Percentiles rank a stretch among this genome's conserved stretches.
These are phyloP conservation scores for Lepiota venenata DNA, from an alignment of 768 basidiomycete species.

Conservation along the genomic window DNA sequence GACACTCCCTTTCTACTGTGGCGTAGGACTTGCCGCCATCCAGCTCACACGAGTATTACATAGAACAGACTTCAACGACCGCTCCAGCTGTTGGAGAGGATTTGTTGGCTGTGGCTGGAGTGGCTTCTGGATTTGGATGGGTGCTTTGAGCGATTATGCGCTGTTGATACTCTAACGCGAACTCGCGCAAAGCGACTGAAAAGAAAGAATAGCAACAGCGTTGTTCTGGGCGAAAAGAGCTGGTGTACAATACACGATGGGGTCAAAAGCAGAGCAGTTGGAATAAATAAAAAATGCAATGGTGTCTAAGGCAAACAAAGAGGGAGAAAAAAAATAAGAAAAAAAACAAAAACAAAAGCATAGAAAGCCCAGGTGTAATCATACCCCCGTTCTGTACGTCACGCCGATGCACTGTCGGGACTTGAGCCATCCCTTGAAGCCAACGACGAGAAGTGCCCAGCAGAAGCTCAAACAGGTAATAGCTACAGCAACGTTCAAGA, in stretches of 20 bases:
- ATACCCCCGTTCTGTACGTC: conserved; percentile 26
- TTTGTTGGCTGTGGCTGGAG: conserved; percentile 88
- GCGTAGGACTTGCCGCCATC: conserved; percentile 64
- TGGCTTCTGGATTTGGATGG: conserved; percentile 87
- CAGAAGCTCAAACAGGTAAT: conserved; percentile 84
- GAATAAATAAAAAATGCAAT: conserved; percentile 7
- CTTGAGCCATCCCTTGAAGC: conserved; percentile 81
- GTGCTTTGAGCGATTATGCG: conserved; percentile 68
- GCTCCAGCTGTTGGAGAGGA: conserved; percentile 85
- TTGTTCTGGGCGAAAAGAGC: too few species aligned
- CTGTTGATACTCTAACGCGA: conserved; percentile 22
- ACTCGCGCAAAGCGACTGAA: background rate
- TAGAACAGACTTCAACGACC: conserved; percentile 69
- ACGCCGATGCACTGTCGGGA: conserved; percentile 28
- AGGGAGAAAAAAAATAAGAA: background rate
- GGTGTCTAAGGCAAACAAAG: background rate
- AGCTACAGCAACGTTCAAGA: conserved; percentile 81
- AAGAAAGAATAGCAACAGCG: background rate
- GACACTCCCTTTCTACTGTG: conserved; percentile 78
- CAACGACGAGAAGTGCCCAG: conserved; percentile 75
- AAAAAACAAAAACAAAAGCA: conserved; percentile 11
- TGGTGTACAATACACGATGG: background rate
- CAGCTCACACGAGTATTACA: conserved; percentile 79
- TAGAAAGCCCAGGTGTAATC: conserved; percentile 2
- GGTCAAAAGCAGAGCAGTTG: background rate